Evolutionary conservation across 225 moss, liverwort and hornwort genomes (phyloP).

Genomic region (Pleurozium schreberi): DNA sequence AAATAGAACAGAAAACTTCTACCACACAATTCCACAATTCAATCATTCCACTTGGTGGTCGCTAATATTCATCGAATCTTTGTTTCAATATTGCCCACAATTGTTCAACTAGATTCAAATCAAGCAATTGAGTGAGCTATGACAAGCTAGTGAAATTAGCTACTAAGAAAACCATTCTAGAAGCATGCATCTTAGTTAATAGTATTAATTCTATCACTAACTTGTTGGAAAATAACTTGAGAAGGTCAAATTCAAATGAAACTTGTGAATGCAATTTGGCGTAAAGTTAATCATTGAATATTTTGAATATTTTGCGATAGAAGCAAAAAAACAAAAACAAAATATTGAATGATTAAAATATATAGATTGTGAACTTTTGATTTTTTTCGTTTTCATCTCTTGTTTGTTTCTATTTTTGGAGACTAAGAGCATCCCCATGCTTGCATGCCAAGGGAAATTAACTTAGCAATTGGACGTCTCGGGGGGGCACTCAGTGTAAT

Average conservation of each 20-base stretch:
- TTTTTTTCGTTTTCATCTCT: too few species aligned
- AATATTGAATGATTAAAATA: too few species aligned
- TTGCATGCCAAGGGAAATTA: too few species aligned
- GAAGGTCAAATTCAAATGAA: background rate
- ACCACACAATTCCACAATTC: background rate
- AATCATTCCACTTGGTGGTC: fast-evolving
- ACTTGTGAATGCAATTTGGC: background rate
- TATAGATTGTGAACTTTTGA: too few species aligned
- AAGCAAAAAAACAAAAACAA: too few species aligned
- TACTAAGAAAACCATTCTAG: background rate
- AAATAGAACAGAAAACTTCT: background rate
- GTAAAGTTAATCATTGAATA: too few species aligned
- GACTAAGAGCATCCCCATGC: too few species aligned
- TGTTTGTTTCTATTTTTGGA: too few species aligned
- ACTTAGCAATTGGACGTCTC: too few species aligned
- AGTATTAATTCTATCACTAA: background rate
- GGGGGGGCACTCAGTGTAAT: too few species aligned
- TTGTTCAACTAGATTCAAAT: background rate
- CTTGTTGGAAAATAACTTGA: background rate
- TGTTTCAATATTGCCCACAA: background rate
- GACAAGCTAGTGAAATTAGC: background rate
- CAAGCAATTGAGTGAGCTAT: fast-evolving
- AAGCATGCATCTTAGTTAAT: too few species aligned
- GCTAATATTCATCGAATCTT: background rate
- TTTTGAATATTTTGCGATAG: too few species aligned